Evolutionary conservation across 495 filamentous ascomycete genomes (phyloP).

Genomic region (Penicillium argentinense): DNA sequence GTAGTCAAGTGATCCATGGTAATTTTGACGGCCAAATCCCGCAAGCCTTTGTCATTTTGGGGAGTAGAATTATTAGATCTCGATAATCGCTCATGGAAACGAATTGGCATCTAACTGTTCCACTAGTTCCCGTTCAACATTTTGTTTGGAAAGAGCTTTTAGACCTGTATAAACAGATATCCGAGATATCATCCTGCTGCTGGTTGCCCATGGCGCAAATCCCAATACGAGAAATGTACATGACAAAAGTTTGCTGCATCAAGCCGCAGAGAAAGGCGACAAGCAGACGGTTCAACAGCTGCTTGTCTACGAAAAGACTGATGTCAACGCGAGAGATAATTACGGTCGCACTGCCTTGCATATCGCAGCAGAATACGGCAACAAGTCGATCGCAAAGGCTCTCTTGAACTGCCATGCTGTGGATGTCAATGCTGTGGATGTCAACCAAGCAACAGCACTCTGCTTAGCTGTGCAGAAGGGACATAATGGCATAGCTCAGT

Average conservation of each 20-base stretch:
- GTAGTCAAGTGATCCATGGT: background rate
- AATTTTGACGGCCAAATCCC: background rate
- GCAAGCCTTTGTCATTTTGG: background rate
- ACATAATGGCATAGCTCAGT: constrained; percentile 3
- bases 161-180: constrained; percentile 1
- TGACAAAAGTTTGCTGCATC: constrained; percentile 4
- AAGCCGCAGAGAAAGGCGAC: constrained; percentile 3
- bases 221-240: background rate
- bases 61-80: background rate
- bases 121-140: background rate
- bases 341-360: constrained; percentile 12
- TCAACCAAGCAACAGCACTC: constrained; percentile 6
- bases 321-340: constrained; percentile 8
- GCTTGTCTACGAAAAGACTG: constrained; percentile 5
- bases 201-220: constrained; percentile 6
- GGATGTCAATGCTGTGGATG: constrained; percentile 7
- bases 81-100: background rate
- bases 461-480: constrained; percentile 4
- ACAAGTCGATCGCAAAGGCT: constrained; percentile 6
- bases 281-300: constrained; percentile 1
- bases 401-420: constrained; percentile 4
- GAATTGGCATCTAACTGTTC: background rate
- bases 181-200: constrained; percentile 7
- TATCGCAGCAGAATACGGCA: constrained; percentile 10
- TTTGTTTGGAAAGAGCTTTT: background rate